These are phyloP conservation scores for Candida pseudoviswanathii DNA, from an alignment of 1,139 yeast genomes.

Conservation along the genomic window DNA sequence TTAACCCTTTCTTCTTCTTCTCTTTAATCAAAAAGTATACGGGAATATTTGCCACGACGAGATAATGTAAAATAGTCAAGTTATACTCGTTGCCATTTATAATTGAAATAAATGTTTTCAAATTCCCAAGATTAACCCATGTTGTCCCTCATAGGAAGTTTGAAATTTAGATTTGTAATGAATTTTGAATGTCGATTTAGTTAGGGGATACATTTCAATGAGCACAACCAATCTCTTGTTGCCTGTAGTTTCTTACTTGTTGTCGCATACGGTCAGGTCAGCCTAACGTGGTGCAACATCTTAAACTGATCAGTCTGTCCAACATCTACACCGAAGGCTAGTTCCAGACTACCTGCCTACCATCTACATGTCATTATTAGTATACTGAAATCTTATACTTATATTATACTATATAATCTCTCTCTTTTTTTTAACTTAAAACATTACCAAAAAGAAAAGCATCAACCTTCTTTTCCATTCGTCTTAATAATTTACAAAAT, in stretches of 20 bases:
- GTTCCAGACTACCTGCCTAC: background rate
- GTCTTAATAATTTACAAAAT: constrained; percentile 4
- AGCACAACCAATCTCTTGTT: too few species aligned
- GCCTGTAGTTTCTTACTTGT: too few species aligned
- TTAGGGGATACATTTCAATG: constrained; percentile 47
- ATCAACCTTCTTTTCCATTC: background rate
- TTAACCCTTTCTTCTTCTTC: constrained; percentile 13
- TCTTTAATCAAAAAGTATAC: constrained; percentile 59
- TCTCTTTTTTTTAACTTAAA: background rate
- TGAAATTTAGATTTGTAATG: constrained; percentile 53
- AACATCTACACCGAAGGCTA: too few species aligned
- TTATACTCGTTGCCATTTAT: constrained; percentile 65
- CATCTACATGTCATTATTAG: background rate
- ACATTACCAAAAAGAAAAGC: background rate
- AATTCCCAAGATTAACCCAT: constrained; percentile 51
- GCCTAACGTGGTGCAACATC: too few species aligned
- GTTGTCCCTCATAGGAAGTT: constrained; percentile 65
- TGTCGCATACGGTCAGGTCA: too few species aligned
- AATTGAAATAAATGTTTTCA: constrained; percentile 20
- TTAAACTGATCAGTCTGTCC: too few species aligned
- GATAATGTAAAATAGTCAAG: constrained; percentile 60
- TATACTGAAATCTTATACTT: constrained; percentile 1
- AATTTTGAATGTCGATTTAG: constrained; percentile 59
- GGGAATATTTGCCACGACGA: constrained; percentile 76
- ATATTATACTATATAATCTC: constrained; percentile 1